Base-by-base conservation (phyloP, 768 basidiomycete species). In the Neoboletus magnificus region DNA sequence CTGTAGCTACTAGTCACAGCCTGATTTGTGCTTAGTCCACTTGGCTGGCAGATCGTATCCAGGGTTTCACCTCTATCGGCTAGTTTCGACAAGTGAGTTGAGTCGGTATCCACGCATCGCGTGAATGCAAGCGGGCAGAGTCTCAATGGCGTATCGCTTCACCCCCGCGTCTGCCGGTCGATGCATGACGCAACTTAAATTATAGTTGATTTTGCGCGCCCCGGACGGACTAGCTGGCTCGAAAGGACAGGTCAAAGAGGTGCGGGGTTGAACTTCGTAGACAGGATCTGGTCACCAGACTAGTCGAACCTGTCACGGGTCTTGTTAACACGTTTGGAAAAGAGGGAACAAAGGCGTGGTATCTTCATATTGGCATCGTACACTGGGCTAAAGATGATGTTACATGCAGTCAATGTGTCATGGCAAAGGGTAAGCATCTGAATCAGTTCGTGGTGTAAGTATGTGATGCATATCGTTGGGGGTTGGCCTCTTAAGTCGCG, bases 391-490 rank as follows among this genome's bases (percentile, higher is more conserved):
- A 25, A 39, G 30, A 20, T 1, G 7, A 22, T 18, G n/a, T n/a
- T 56, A 56, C 55, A 56, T 56, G 54, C 36, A 32, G n/a, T 45
- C 54, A 39, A 36, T 13, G 50, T 36, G 50, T 36, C 46, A 32
- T 39, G 27, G 23, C 9, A 13, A 32, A 33, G 27, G 8, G n/a
- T 30, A 29, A 18, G 18, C 11, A n/a, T 45, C 5, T n/a, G 30
- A 32, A 25, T 51, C 41, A 30, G 30, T 51, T 33, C 7, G 33
- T 48, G 33, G 33, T 50, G 33, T 23, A 25, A 15, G 39, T 32
- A 33, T 39, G 15, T 37, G 37, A 33, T 13, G n/a, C 39, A 54
- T 54, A 33, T 54, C 13, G 5, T 41, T 52, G 29, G 22, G 25
- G 23, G 48, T 1, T 12, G 6, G 48, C 25, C 10, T 35, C 33